Conservation (phyloP, 345 rosid genomes). For the Durio zibethinus region DNA sequence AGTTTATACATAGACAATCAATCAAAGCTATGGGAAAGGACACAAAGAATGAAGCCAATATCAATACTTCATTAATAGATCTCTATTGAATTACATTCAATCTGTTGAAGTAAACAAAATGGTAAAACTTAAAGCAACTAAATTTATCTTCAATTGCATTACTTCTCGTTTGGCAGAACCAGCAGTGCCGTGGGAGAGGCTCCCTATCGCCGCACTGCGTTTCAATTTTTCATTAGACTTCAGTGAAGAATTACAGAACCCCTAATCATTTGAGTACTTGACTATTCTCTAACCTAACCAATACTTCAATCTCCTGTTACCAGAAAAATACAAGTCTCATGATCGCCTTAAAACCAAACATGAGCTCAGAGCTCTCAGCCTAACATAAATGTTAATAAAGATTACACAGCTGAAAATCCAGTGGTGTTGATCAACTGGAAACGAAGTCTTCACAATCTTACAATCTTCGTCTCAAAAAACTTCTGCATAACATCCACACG, state of each 20-base stretch:
- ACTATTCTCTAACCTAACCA: no score
- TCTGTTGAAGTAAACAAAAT: background rate
- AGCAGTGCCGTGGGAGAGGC: background rate
- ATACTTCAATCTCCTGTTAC: no score
- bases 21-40: background rate
- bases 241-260: no score
- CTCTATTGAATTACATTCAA: background rate
- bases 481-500: background rate
- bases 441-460: background rate
- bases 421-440: background rate
- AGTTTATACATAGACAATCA: no score
- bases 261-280: no score
- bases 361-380: background rate
- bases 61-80: background rate
- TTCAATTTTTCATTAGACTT: background rate
- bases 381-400: background rate
- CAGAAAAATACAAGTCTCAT: no score
- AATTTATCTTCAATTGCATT: background rate
- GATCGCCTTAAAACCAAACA: no score
- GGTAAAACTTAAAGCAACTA: background rate
- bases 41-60: background rate
- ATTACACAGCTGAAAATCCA: background rate
- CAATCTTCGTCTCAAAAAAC: background rate
- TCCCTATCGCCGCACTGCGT: background rate
- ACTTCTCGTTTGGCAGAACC: background rate